These are phyloP conservation scores for Candida ortonii DNA, from an alignment of 805 yeast species.

Conservation along the genomic window DNA sequence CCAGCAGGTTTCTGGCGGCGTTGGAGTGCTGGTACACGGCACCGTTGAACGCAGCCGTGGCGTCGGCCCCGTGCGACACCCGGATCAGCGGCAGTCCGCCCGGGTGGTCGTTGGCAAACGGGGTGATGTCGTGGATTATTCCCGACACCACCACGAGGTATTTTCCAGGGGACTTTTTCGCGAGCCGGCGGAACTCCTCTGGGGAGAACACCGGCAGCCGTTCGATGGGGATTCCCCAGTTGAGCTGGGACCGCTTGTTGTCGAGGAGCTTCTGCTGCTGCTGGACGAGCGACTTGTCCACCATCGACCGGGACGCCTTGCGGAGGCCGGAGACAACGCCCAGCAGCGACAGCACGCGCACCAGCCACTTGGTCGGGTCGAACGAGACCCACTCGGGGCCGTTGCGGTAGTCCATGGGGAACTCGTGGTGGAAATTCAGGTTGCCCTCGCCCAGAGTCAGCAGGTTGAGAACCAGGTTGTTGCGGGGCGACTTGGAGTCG, in stretches of 20 bases:
- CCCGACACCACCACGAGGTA: conserved; percentile 83
- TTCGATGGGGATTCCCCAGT: conserved; percentile 95
- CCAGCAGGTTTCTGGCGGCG: conserved; percentile 86
- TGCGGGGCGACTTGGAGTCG: conserved; percentile 70
- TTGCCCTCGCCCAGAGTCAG: conserved; percentile 87
- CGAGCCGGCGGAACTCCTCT: conserved; percentile 41
- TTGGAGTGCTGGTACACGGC: conserved; percentile 92
- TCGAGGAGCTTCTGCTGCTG: conserved; percentile 83
- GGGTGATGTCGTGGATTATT: conserved; percentile 90
- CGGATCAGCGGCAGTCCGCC: conserved; percentile 81
- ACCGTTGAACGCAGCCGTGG: conserved; percentile 91
- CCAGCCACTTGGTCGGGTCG: conserved; percentile 85
- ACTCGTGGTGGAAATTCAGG: conserved; percentile 94
- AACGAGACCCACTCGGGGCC: conserved; percentile 68
- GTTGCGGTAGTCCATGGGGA: conserved; percentile 85
- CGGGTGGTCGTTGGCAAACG: conserved; percentile 88
- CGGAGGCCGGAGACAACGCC: conserved; percentile 60
- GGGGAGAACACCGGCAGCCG: conserved; percentile 67
- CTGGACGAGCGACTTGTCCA: conserved; percentile 69
- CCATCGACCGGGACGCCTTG: conserved; percentile 54
- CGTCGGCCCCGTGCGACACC: conserved; percentile 88
- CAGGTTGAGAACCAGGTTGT: conserved; percentile 58
- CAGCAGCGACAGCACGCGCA: conserved; percentile 48
- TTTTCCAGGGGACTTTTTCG: conserved; percentile 28
- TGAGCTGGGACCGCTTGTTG: conserved; percentile 67